These are phyloP conservation scores for Quercus berberidifolia DNA, from an alignment of 306 rosid genomes.

Conservation along the genomic window DNA sequence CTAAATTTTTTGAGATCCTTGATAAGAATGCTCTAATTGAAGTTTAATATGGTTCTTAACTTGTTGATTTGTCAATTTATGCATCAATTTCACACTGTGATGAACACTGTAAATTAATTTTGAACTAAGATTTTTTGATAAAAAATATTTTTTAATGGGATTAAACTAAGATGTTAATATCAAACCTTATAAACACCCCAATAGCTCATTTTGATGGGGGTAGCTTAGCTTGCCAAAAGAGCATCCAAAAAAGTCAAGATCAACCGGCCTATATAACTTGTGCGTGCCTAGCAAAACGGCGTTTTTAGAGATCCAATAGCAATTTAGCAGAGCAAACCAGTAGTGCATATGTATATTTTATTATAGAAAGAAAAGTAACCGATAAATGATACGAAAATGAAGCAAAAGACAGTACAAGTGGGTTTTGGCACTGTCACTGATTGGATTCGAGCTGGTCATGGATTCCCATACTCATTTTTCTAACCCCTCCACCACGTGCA, in stretches of 20 bases:
- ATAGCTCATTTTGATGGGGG: neutral
- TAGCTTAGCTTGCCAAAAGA: neutral
- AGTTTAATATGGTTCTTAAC: too few species aligned
- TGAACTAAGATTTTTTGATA: too few species aligned
- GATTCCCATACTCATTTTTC: constrained; percentile 27
- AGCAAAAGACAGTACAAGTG: neutral
- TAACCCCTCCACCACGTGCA: constrained; percentile 40
- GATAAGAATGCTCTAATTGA: too few species aligned
- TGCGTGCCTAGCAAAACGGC: constrained; percentile 24
- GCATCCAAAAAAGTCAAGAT: too few species aligned
- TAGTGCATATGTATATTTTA: neutral
- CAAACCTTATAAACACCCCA: too few species aligned
- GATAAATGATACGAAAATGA: neutral
- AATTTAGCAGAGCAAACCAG: neutral
- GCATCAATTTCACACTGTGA: too few species aligned
- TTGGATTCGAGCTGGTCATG: constrained; percentile 31
- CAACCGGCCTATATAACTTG: constrained; percentile 5
- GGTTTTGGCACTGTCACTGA: neutral
- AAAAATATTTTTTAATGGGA: too few species aligned
- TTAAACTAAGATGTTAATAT: too few species aligned
- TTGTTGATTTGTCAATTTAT: too few species aligned
- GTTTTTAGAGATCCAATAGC: constrained; percentile 34
- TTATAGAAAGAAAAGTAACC: neutral
- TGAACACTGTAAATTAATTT: too few species aligned
- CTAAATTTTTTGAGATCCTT: too few species aligned